Base-by-base conservation (phyloP, 2,329 filamentous ascomycete genomes). In the Pyrenophora teres region DNA sequence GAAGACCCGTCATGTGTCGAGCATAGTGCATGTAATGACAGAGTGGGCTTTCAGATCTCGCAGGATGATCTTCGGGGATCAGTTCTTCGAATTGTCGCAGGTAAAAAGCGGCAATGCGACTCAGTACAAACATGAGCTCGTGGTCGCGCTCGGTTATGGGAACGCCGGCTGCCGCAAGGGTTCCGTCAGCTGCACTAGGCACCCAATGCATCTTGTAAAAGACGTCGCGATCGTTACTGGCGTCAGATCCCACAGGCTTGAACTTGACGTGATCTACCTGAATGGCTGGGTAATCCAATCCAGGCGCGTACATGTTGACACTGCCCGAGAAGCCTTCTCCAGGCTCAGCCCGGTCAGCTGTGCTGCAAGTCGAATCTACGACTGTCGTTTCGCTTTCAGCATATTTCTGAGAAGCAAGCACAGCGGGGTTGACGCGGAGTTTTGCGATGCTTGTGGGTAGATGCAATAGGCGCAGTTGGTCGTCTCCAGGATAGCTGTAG, bases 391-490 rank as follows among this genome's bases (percentile, higher is more conserved):
- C 25, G n/a, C 25, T 40, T 13, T 40, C 38, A 23, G 21, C 25
- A 23, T 40, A 40, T 9, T 16, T 15, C 21, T 32, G 10, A 3
- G 40, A 42, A 9, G 40, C 40, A 12, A 43, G 40, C 13, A 46
- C 5, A 23, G 25, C 21, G 15, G 43, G 40, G 30, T 69, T 67
- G 31, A 72, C 48, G 3, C 41, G 36, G 9, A 72, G 56, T 3
- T 40, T 37, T 2, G 42, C 10, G n/a, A 72, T 59, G 2, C 15
- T 39, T 35, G 61, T 58, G 2, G 60, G 57, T 2, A 60, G 25
- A 15, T 31, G 38, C 9, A 54, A 3, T 27, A 1, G 35, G 13
- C 16, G 71, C n/a, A 31, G 13, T 8, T 31, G 23, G n/a, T 25
- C 23, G 27, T 45, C 42, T 9, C 23, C 43, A 13, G 35, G 35